Percentiles rank a stretch among this genome's conserved stretches.
phyloP scores from a whole-genome alignment of 805 yeast species.

The Candida stauntonica region DNA sequence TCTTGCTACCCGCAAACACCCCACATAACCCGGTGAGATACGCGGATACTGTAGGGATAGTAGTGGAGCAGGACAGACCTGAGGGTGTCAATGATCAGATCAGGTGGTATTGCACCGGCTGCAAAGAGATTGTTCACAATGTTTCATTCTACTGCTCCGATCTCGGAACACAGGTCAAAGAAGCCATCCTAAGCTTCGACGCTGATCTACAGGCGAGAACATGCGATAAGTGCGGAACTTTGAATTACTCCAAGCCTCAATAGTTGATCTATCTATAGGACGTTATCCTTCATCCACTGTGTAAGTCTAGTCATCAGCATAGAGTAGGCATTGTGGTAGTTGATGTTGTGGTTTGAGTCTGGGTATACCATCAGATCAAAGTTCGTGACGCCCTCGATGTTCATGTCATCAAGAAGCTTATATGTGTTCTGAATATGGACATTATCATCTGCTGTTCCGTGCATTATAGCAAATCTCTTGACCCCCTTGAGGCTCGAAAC shows the following conservation, averaged over 20 bases:
- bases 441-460: conserved; percentile 83
- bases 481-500: conserved; percentile 41
- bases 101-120: conserved; percentile 83
- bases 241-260: conserved; percentile 64
- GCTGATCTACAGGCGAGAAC: conserved; percentile 58
- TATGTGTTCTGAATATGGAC: conserved; percentile 73
- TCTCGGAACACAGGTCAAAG: conserved; percentile 87
- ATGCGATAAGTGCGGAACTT: conserved; percentile 69
- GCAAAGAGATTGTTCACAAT: conserved; percentile 64
- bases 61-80: conserved; percentile 90
- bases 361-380: conserved; percentile 89
- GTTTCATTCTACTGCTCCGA: conserved; percentile 70
- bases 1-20: conserved; percentile 73
- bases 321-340: conserved; percentile 70
- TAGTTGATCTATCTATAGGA: conserved; percentile 1
- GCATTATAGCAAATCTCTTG: conserved; percentile 61
- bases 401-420: conserved; percentile 56
- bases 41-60: conserved; percentile 82
- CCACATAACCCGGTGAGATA: conserved; percentile 92
- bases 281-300: conserved; percentile 43
- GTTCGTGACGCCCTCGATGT: conserved; percentile 50
- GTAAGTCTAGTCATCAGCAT: conserved; percentile 66
- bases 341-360: conserved; percentile 85
- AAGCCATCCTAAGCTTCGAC: conserved; percentile 71
- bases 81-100: conserved; percentile 61